A percentile compares a stretch with the other conserved stretches of the same genome.
Evolutionary conservation across 805 yeast genomes (phyloP).

Genomic region (Teunomyces barrocoloradensis): DNA sequence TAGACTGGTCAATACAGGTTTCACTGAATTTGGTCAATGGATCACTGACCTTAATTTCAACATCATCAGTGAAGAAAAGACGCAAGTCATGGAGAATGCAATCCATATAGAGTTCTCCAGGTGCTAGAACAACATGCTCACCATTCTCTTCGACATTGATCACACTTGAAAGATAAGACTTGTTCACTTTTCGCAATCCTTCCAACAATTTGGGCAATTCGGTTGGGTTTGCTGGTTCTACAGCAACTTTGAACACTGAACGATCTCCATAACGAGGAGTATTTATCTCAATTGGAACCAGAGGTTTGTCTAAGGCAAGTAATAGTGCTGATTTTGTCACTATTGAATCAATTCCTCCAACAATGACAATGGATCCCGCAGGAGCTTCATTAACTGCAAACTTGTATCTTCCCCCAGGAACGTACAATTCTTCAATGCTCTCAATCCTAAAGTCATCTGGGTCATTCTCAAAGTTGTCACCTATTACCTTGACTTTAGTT

Average conservation of each 20-base stretch:
- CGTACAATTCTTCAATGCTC: conserved; percentile 40
- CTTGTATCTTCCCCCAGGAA: conserved; percentile 72
- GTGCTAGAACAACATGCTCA: conserved; percentile 73
- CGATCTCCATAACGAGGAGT: conserved; percentile 32
- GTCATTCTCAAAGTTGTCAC: conserved; percentile 50
- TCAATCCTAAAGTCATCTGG: conserved; percentile 51
- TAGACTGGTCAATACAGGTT: conserved; percentile 64
- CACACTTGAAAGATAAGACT: conserved; percentile 62
- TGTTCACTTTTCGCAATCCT: conserved; percentile 62
- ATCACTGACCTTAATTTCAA: conserved; percentile 79
- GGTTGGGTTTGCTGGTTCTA: conserved; percentile 77
- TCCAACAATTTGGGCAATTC: conserved; percentile 71
- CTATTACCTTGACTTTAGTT: conserved; percentile 50
- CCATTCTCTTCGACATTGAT: conserved; percentile 87
- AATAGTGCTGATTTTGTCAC: conserved; percentile 64
- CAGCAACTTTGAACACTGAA: conserved; percentile 75
- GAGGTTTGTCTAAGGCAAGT: conserved; percentile 22
- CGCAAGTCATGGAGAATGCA: conserved; percentile 78
- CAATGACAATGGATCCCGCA: conserved; percentile 66
- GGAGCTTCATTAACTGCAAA: conserved; percentile 51
- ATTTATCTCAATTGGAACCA: conserved; percentile 25
- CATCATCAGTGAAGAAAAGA: conserved; percentile 50
- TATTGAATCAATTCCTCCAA: conserved; percentile 59
- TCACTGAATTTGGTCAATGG: conserved; percentile 82
- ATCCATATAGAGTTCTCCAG: conserved; percentile 88